A percentile compares a stretch with the other conserved stretches of the same genome.
phyloP scores from a whole-genome alignment of 2,329 filamentous ascomycete species.

The Cylindrodendrum hubeiense region DNA sequence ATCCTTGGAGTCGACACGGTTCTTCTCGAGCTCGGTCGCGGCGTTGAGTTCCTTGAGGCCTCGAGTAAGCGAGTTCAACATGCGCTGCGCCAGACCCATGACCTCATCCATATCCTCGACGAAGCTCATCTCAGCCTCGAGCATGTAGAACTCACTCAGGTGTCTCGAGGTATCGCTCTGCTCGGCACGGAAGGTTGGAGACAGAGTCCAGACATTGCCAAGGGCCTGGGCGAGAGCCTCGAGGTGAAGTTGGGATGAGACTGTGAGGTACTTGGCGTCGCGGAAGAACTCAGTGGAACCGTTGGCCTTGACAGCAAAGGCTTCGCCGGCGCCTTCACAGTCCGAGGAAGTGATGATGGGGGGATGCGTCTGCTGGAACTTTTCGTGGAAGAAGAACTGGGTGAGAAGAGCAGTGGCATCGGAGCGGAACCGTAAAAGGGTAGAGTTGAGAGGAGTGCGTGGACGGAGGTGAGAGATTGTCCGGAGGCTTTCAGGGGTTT shows the following conservation, averaged over 20 bases:
- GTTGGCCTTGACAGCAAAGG: constrained; percentile 78
- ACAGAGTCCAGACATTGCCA: constrained; percentile 92
- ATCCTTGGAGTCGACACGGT: constrained; percentile 51
- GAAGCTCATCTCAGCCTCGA: constrained; percentile 92
- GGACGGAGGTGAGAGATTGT: constrained; percentile 88
- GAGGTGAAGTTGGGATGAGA: constrained; percentile 93
- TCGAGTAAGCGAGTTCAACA: constrained; percentile 70
- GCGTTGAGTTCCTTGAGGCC: constrained; percentile 56
- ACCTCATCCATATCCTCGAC: constrained; percentile 76
- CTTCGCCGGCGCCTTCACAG: constrained; percentile 95
- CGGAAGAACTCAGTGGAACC: constrained; percentile 75
- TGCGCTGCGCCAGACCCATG: constrained; percentile 83
- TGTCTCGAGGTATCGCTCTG: constrained; percentile 93
- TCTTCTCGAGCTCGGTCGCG: constrained; percentile 57
- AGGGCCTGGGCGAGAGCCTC: constrained; percentile 91
- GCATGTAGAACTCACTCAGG: constrained; percentile 98
- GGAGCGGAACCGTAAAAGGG: constrained; percentile 86
- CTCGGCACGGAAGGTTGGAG: constrained; percentile 94
- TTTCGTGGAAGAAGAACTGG: constrained; percentile 78
- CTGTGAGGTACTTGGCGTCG: constrained; percentile 91
- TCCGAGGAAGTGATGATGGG: constrained; percentile 97
- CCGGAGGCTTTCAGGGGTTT: constrained; percentile 88
- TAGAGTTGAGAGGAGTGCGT: constrained; percentile 83
- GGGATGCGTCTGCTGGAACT: constrained; percentile 87
- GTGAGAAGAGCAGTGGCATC: constrained; percentile 80